Conservation (phyloP, 257 asterid genomes). For the Craterostigma plantagineum region DNA sequence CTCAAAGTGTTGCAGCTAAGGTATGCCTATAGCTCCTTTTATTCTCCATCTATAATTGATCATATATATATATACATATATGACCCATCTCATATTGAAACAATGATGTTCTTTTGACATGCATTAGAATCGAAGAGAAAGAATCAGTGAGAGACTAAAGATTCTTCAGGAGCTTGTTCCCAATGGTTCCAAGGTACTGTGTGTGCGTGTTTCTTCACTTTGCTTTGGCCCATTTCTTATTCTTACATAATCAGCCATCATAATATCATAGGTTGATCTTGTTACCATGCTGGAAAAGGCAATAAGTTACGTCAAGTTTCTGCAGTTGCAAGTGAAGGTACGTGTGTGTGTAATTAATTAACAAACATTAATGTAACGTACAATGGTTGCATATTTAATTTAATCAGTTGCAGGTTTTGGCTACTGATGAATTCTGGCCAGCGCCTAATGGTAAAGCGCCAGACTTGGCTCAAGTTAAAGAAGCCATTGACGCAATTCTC, state of each 20-base stretch:
- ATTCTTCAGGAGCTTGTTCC: slow-evolving; percentile 78
- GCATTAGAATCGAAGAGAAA: slow-evolving; percentile 72
- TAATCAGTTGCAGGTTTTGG: slow-evolving; percentile 52
- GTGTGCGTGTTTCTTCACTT: neutral
- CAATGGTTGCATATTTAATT: neutral
- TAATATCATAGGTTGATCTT: slow-evolving; percentile 59
- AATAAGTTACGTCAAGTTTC: slow-evolving; percentile 75
- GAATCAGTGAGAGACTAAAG: slow-evolving; percentile 79
- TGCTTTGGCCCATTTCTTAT: neutral
- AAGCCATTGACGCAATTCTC: slow-evolving; percentile 71
- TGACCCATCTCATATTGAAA: neutral
- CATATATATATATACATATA: neutral
- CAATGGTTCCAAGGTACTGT: slow-evolving; percentile 76
- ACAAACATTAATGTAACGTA: neutral
- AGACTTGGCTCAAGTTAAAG: slow-evolving; percentile 68
- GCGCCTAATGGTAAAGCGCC: slow-evolving; percentile 78
- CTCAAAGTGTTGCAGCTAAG: slow-evolving; percentile 91
- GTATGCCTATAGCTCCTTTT: no score
- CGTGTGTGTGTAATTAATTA: neutral
- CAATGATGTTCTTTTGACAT: slow-evolving; percentile 14
- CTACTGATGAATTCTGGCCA: slow-evolving; percentile 92
- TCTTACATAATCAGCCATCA: neutral
- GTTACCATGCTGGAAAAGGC: slow-evolving; percentile 94
- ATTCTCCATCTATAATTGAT: no score
- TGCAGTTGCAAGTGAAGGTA: slow-evolving; percentile 87